A percentile compares a stretch with the other conserved stretches of the same genome.
phyloP scores from a whole-genome alignment of 805 yeast genomes.

The Yarrowia sp. region DNA sequence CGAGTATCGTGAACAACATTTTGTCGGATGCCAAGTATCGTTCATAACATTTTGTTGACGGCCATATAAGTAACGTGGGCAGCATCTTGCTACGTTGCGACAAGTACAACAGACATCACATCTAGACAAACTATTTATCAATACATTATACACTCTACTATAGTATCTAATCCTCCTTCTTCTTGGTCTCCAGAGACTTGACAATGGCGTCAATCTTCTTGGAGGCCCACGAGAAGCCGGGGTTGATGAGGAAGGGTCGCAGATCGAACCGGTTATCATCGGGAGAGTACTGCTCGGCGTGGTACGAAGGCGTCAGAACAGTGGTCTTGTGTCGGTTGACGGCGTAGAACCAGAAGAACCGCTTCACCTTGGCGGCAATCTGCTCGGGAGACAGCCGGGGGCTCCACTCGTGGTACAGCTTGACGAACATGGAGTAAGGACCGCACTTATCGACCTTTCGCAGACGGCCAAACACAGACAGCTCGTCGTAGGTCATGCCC shows the following conservation, averaged over 20 bases:
- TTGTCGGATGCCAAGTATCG: no score
- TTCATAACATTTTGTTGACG: no score
- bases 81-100: no score
- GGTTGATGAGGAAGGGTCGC: conserved; percentile 91
- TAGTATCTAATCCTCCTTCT: not conserved
- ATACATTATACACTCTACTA: conserved; percentile 15
- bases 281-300: conserved; percentile 97
- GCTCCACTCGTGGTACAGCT: conserved; percentile 88
- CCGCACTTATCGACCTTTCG: conserved; percentile 95
- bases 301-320: conserved; percentile 94
- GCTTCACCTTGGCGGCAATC: conserved; percentile 88
- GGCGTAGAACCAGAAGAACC: conserved; percentile 90
- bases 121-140: not conserved
- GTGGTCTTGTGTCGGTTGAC: conserved; percentile 97
- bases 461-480: conserved; percentile 83
- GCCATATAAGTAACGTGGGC: no score
- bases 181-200: conserved; percentile 27
- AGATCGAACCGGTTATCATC: conserved; percentile 96
- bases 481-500: conserved; percentile 97
- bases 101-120: conserved; percentile 29
- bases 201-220: conserved; percentile 82
- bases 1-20: no score
- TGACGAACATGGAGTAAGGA: conserved; percentile 90
- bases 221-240: conserved; percentile 85
- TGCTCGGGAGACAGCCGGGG: conserved; percentile 77